These are phyloP conservation scores for Fraxinus dipetala DNA, from an alignment of 305 asterid genomes.

Conservation along the genomic window DNA sequence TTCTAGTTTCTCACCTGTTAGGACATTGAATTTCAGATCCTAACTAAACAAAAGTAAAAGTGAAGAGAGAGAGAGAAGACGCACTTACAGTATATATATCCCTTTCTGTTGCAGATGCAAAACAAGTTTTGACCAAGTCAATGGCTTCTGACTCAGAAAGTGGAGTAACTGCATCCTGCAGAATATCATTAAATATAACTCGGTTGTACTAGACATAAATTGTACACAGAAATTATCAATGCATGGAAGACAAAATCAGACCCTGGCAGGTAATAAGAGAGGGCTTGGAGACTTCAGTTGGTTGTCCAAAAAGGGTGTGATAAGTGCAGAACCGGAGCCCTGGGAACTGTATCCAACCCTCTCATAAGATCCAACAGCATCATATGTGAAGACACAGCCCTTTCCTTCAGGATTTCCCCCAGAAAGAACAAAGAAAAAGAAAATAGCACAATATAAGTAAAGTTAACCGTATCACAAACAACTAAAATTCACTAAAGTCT, in stretches of 20 bases:
- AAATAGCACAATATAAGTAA: not conserved
- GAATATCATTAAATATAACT: not conserved
- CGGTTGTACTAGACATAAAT: not conserved
- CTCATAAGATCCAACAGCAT: slow-evolving; percentile 97
- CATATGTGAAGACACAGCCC: slow-evolving; percentile 94
- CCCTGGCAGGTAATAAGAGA: slow-evolving; percentile 73
- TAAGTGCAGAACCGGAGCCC: slow-evolving; percentile 88
- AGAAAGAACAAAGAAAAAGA: not conserved
- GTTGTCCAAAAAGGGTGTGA: slow-evolving; percentile 89
- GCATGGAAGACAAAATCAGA: slow-evolving; percentile 24
- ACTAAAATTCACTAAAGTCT: slow-evolving; percentile 11
- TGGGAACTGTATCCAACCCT: slow-evolving; percentile 98
- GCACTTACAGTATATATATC: slow-evolving; percentile 84
- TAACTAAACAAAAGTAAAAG: not conserved
- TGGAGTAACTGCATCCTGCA: slow-evolving; percentile 88
- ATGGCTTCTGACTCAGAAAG: slow-evolving; percentile 89
- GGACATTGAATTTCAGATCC: slow-evolving; percentile 2
- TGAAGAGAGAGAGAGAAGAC: not conserved
- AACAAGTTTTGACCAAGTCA: slow-evolving; percentile 93
- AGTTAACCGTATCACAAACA: not conserved
- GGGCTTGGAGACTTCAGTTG: slow-evolving; percentile 92
- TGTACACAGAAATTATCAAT: not conserved
- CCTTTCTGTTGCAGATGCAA: slow-evolving; percentile 93
- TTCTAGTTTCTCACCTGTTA: not conserved
- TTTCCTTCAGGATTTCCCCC: slow-evolving; percentile 49